A percentile compares a stretch with the other conserved stretches of the same genome.
Evolutionary conservation across 306 rosid species (phyloP).

Genomic region (Gastrolobium bilobum): DNA sequence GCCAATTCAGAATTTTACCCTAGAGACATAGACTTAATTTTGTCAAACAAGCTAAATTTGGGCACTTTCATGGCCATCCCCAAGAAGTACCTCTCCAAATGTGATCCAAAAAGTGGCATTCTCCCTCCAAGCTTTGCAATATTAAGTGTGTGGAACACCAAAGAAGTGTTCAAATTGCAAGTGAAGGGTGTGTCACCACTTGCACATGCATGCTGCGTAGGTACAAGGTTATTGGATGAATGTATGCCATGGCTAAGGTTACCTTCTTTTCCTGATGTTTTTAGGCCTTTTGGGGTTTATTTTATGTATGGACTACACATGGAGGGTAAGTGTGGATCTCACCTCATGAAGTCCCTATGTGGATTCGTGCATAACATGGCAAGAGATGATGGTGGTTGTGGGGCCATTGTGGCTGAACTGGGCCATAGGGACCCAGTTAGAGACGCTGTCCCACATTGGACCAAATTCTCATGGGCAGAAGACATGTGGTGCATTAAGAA

Average conservation of each 20-base stretch:
- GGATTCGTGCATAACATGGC: slow-evolving; percentile 82
- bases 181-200: slow-evolving; percentile 77
- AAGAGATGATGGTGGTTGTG: slow-evolving; percentile 75
- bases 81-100: slow-evolving; percentile 55
- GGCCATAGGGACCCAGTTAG: slow-evolving; percentile 84
- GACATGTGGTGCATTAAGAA: slow-evolving; percentile 91
- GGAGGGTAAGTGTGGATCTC: slow-evolving; percentile 68
- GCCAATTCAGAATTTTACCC: slow-evolving; percentile 81
- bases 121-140: slow-evolving; percentile 74
- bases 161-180: slow-evolving; percentile 85
- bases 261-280: slow-evolving; percentile 88
- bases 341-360: slow-evolving; percentile 73
- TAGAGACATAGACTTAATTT: slow-evolving; percentile 66
- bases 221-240: slow-evolving; percentile 76
- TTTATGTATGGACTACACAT: slow-evolving; percentile 79
- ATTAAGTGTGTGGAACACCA: slow-evolving; percentile 92
- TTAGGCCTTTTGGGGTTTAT: slow-evolving; percentile 85
- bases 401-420: slow-evolving; percentile 86
- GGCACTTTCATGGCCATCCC: slow-evolving; percentile 94
- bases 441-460: slow-evolving; percentile 88
- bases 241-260: slow-evolving; percentile 88
- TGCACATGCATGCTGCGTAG: slow-evolving; percentile 71
- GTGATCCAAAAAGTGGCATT: slow-evolving; percentile 61
- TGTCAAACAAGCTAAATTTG: slow-evolving; percentile 71
- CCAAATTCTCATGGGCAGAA: slow-evolving; percentile 77